Evolutionary conservation across 768 basidiomycete genomes (phyloP), one percentile per base, ranked within the genome.

Genomic region (Tricholomella constricta): DNA sequence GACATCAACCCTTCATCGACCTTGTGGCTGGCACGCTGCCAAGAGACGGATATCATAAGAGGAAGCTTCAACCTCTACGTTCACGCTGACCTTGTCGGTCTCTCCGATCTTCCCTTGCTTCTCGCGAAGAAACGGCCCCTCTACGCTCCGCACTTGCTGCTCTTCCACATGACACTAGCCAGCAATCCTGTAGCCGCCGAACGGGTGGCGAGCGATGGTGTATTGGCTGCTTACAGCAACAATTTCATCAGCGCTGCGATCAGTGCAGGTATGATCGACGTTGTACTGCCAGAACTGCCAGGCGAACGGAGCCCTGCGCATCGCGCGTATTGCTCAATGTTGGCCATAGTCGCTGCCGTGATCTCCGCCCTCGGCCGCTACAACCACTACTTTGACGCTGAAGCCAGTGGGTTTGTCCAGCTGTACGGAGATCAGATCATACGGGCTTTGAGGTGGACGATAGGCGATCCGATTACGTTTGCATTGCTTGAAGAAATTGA

Each of bases 81-180:
- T 25, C 79, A 81, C 51, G 80, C 82, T 26, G 88, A 93, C 59
- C 71, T 94, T 4, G 79, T 80, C 27, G 90, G 90, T 12, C 65
- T 86, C 12, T 83, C 87, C 11, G 86, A 91, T 57, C 66, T 89
- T 1, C 73, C 82, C 2, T 70, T 86, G 10, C 78, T 90, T 15
- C 74, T 87, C 19, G 63, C 79, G 1, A 81, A 82, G 40, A 86
- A 85, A 49, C 77, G 82, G 63, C 81, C 89, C 11, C 69, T 89
- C 23, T 92, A 92, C 62, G 78, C 88, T 0, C 84, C 88, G 0
- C 88, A 91, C 60, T 74, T 96, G 51, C 81, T 97, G 48, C 74
- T 87, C 26, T 91, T 97, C 73, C 93, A 96, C 63, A 88, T 94
- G 76, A 83, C 90, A 1, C 71, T 97, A 17, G 91, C 89, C 14